phyloP scores from a whole-genome alignment of 2,329 filamentous ascomycete species.

The Pseudogymnoascus sp. region DNA sequence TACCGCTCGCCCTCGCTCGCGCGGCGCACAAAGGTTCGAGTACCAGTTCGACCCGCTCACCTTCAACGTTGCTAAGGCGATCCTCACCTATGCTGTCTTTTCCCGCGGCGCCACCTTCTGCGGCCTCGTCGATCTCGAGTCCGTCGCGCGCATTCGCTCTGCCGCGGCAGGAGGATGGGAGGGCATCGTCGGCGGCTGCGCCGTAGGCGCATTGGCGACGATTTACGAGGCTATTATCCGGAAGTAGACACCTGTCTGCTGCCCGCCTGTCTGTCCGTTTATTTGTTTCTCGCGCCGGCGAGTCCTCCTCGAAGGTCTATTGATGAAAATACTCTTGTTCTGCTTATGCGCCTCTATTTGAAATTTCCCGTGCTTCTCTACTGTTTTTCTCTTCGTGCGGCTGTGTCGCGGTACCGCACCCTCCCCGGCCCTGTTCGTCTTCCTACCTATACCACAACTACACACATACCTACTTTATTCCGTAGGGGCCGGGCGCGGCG shows the following conservation, averaged over 20 bases:
- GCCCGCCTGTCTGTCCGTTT: neutral
- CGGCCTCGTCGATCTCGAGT: slow-evolving; percentile 50
- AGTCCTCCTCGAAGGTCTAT: neutral
- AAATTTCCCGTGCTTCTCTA: neutral
- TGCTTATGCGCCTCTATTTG: neutral
- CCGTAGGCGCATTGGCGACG: slow-evolving; percentile 58
- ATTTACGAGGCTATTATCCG: slow-evolving; percentile 71
- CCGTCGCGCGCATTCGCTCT: slow-evolving; percentile 53
- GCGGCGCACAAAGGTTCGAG: slow-evolving; percentile 37
- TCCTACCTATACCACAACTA: neutral
- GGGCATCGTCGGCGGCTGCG: slow-evolving; percentile 58
- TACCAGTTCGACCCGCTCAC: slow-evolving; percentile 73
- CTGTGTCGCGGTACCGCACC: neutral
- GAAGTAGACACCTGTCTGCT: slow-evolving; percentile 37
- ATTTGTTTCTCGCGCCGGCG: neutral
- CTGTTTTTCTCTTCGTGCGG: slow-evolving; percentile 2
- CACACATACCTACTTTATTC: neutral
- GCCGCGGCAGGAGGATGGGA: slow-evolving; percentile 65
- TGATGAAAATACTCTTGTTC: slow-evolving; percentile 2
- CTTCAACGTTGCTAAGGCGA: slow-evolving; percentile 81
- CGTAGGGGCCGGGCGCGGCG: neutral
- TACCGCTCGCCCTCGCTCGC: slow-evolving; percentile 36
- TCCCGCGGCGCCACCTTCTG: slow-evolving; percentile 54
- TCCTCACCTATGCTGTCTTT: slow-evolving; percentile 76
- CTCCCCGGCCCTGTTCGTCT: neutral